phyloP scores from a whole-genome alignment of 2,329 filamentous ascomycete genomes.

The Alternaria ventricosa region DNA sequence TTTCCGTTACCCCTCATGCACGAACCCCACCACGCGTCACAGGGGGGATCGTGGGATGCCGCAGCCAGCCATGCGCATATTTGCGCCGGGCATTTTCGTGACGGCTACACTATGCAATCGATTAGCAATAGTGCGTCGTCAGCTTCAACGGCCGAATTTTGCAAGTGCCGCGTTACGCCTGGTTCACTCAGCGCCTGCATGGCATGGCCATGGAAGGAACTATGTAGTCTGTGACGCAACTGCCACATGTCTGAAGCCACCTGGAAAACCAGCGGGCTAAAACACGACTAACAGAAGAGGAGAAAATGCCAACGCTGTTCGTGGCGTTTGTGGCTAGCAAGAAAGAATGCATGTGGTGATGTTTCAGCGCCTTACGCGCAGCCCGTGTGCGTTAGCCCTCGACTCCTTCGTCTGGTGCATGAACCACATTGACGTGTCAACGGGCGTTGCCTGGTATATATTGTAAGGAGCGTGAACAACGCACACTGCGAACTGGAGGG shows the following conservation, averaged over 20 bases:
- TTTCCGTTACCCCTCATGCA: neutral
- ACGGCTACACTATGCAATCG: neutral
- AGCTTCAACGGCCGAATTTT: neutral
- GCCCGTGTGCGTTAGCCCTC: neutral
- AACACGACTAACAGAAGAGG: neutral
- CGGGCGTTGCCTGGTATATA: neutral
- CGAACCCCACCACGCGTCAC: neutral
- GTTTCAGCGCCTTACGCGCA: conserved; percentile 8
- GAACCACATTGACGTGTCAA: conserved; percentile 47
- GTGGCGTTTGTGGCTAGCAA: neutral
- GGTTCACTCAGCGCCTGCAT: neutral
- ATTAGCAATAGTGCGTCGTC: neutral
- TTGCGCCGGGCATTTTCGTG: neutral
- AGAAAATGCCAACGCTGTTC: neutral
- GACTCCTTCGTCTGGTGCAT: conserved; percentile 23
- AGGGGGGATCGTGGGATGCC: neutral
- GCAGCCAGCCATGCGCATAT: neutral
- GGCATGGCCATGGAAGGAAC: neutral
- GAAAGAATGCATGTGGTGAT: neutral
- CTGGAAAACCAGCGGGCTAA: neutral
- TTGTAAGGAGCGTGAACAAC: conserved; percentile 19
- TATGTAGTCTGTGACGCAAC: neutral
- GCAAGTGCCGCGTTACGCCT: neutral
- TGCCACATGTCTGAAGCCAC: neutral
- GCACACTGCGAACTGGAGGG: conserved; percentile 30